Conservation (phyloP, 495 filamentous ascomycete genomes). For the Penicillium parvum region DNA sequence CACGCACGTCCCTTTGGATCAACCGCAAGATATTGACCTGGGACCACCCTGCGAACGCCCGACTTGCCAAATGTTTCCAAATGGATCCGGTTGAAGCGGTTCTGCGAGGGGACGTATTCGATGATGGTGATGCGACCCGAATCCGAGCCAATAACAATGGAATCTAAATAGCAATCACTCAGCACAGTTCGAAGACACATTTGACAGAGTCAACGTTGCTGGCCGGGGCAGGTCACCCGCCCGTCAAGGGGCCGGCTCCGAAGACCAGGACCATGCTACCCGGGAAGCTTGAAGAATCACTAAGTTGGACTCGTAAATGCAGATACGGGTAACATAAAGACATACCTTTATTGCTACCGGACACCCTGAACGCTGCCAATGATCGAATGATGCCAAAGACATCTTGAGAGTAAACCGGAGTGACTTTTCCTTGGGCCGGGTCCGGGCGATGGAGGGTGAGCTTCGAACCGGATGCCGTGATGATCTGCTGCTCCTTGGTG, state of each 20-base stretch:
- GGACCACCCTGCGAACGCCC: slow-evolving; percentile 88
- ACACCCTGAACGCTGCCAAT: slow-evolving; percentile 81
- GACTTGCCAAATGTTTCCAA: slow-evolving; percentile 98
- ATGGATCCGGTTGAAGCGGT: slow-evolving; percentile 84
- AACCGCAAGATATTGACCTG: slow-evolving; percentile 88
- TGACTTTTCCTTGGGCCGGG: slow-evolving; percentile 76
- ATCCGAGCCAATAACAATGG: slow-evolving; percentile 91
- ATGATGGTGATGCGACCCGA: slow-evolving; percentile 91
- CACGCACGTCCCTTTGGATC: slow-evolving; percentile 96
- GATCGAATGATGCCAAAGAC: slow-evolving; percentile 91
- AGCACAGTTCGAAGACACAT: slow-evolving; percentile 49
- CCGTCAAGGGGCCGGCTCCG: slow-evolving; percentile 31
- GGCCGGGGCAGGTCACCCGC: slow-evolving; percentile 41
- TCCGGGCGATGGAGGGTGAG: slow-evolving; percentile 85
- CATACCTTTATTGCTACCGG: slow-evolving; percentile 96
- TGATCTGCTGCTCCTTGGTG: slow-evolving; percentile 92
- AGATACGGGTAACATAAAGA: slow-evolving; percentile 36
- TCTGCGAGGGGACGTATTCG: slow-evolving; percentile 84
- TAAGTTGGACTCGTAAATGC: slow-evolving; percentile 68
- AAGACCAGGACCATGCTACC: slow-evolving; percentile 44
- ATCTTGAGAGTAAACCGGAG: slow-evolving; percentile 82
- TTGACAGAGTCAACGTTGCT: slow-evolving; percentile 35
- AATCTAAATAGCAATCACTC: slow-evolving; percentile 65
- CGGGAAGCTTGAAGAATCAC: slow-evolving; percentile 83
- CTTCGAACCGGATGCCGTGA: slow-evolving; percentile 87